Conservation (phyloP, 1,139 yeast genomes). For the Dujonia santamariae region DNA sequence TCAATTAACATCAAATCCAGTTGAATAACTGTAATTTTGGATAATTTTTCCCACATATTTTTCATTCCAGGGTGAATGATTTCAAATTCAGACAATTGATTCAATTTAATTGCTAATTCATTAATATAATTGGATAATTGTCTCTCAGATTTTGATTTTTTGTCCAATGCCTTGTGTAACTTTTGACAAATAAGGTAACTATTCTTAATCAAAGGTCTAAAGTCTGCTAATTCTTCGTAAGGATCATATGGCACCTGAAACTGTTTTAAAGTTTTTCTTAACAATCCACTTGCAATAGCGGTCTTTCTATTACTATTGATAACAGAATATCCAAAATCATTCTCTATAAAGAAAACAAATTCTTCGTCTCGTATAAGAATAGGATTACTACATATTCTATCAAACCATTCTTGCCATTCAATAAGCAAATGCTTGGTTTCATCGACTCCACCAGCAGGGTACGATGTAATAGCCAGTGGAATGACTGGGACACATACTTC, state of each 20-base stretch:
- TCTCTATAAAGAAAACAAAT: constrained; percentile 80
- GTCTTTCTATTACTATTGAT: constrained; percentile 52
- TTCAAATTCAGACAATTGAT: constrained; percentile 50
- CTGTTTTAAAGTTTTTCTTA: constrained; percentile 87
- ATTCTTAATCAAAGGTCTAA: constrained; percentile 81
- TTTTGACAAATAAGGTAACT: constrained; percentile 63
- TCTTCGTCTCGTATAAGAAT: constrained; percentile 84
- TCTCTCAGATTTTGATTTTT: constrained; percentile 52
- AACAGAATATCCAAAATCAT: constrained; percentile 80
- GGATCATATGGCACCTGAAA: constrained; percentile 91
- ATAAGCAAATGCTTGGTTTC: constrained; percentile 57
- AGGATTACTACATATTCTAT: constrained; percentile 70
- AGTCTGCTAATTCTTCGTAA: constrained; percentile 71
- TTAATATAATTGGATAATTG: constrained; percentile 54
- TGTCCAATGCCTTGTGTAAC: constrained; percentile 53
- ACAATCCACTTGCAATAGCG: constrained; percentile 76
- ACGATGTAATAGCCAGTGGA: constrained; percentile 72
- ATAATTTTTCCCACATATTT: constrained; percentile 77
- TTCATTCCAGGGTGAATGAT: constrained; percentile 62
- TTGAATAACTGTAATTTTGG: constrained; percentile 62
- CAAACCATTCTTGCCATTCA: constrained; percentile 84
- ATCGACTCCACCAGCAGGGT: constrained; percentile 81
- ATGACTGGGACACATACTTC: constrained; percentile 93
- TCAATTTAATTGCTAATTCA: constrained; percentile 63
- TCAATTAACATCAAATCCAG: constrained; percentile 78